Percentiles rank a stretch among this genome's conserved stretches.
Conservation (phyloP, 805 yeast genomes). For the Nakazawaea anatomiae region DNA sequence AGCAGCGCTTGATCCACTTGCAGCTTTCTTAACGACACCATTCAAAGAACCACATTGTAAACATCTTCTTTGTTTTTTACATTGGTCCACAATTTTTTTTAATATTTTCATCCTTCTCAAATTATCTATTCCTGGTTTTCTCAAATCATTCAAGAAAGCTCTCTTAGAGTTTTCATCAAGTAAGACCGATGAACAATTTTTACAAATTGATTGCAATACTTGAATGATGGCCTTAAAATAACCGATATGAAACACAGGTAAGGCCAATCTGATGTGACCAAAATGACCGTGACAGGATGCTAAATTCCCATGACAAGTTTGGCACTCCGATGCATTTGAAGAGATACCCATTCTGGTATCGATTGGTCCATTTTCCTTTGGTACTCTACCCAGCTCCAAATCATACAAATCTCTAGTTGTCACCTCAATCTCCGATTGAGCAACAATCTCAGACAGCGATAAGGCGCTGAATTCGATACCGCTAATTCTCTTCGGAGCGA, state of each 20-base stretch:
- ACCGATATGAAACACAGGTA: conserved; percentile 97
- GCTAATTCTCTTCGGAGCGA: conserved; percentile 83
- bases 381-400: conserved; percentile 81
- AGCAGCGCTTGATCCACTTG: conserved; percentile 86
- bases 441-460: conserved; percentile 85
- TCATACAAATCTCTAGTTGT: conserved; percentile 89
- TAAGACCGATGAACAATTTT: conserved; percentile 74
- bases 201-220: conserved; percentile 87
- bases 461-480: conserved; percentile 91
- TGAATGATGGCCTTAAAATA: conserved; percentile 88
- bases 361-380: conserved; percentile 79
- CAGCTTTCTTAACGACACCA: conserved; percentile 97
- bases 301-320: conserved; percentile 85
- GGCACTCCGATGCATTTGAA: conserved; percentile 76
- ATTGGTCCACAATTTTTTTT: conserved; percentile 81
- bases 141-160: conserved; percentile 66
- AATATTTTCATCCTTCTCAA: conserved; percentile 85
- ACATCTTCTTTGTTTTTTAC: conserved; percentile 93
- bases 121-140: conserved; percentile 86
- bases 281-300: conserved; percentile 98
- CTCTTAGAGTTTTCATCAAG: conserved; percentile 69
- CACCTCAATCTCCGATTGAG: conserved; percentile 92
- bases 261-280: conserved; percentile 87
- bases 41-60: conserved; percentile 80
- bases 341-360: conserved; percentile 95